A percentile compares a stretch with the other conserved stretches of the same genome.
Conservation (phyloP, 2,329 filamentous ascomycete genomes). For the Scopulariopsis brevicaulis region DNA sequence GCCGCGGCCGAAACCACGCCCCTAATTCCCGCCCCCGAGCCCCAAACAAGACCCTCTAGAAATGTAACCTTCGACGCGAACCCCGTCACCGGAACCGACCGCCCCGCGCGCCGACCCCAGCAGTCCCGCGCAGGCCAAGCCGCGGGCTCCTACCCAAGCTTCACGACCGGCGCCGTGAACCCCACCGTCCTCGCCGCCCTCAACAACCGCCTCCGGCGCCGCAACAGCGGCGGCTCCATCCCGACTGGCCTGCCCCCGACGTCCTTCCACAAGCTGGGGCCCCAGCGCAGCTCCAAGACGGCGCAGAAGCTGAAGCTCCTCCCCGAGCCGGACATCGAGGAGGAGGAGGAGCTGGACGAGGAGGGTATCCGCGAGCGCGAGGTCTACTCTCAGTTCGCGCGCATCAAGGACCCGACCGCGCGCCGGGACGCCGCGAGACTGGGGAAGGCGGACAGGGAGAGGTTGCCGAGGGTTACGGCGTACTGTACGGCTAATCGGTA, state of each 20-base stretch:
- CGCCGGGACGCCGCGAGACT: conserved; percentile 82
- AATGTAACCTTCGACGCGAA: conserved; percentile 71
- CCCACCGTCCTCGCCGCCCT: conserved; percentile 61
- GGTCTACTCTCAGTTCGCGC: conserved; percentile 94
- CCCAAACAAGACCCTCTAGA: conserved; percentile 36
- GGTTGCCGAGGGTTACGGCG: conserved; percentile 82
- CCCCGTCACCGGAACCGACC: conserved; percentile 50
- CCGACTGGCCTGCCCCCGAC: conserved; percentile 23
- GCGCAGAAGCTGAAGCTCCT: conserved; percentile 96
- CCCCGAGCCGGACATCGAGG: conserved; percentile 74
- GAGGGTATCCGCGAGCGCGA: conserved; percentile 91
- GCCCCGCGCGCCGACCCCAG: conserved; percentile 23
- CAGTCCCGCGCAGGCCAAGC: conserved; percentile 2
- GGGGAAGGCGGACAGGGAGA: conserved; percentile 84
- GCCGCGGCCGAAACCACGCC: conserved; percentile 20
- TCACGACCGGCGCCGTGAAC: conserved; percentile 15
- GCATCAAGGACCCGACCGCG: conserved; percentile 93
- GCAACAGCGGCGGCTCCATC: conserved; percentile 64
- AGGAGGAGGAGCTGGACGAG: conserved; percentile 29
- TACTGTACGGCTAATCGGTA: conserved; percentile 94
- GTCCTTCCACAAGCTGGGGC: conserved; percentile 63
- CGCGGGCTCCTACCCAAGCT: conserved; percentile 3
- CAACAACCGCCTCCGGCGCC: conserved; percentile 76
- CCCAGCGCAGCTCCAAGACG: conserved; percentile 88
- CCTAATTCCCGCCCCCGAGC: conserved; percentile 17